A percentile compares a stretch with the other conserved stretches of the same genome.
Conservation (phyloP, 164 flowering plant species). For the Tetracentron sinense region DNA sequence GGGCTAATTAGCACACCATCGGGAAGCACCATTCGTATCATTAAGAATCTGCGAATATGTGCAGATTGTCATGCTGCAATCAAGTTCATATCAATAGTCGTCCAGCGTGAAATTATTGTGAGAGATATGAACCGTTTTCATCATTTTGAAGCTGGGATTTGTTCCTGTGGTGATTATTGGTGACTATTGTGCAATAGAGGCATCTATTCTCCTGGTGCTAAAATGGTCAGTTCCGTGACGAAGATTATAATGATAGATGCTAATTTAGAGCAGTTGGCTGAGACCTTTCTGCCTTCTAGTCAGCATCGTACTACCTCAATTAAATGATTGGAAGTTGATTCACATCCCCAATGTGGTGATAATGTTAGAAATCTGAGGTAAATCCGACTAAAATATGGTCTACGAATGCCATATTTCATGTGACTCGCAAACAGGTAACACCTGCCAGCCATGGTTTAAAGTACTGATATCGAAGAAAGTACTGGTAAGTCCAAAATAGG, state of each 20-base stretch:
- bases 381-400: neutral
- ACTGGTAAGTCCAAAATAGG: too few relatives aligned
- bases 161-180: conserved; percentile 97
- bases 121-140: conserved; percentile 93
- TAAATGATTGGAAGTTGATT: neutral
- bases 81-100: conserved; percentile 58
- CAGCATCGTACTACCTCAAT: neutral
- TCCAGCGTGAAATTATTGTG: conserved; percentile 63
- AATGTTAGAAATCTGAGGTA: neutral
- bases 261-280: neutral
- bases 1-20: conserved; percentile 49
- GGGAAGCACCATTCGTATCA: conserved; percentile 61
- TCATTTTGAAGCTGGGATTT: conserved; percentile 68
- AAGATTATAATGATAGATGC: too few relatives aligned
- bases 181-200: conserved; percentile 23
- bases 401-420: neutral
- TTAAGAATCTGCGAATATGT: conserved; percentile 83
- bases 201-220: neutral
- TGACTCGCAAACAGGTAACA: neutral
- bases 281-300: neutral
- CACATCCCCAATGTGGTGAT: neutral
- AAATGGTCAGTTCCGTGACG: neutral
- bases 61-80: conserved; percentile 72
- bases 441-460: too few relatives aligned
- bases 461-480: too few relatives aligned